Percentiles rank a stretch among this genome's conserved stretches.
These are phyloP conservation scores for Boletus bicolor DNA, from an alignment of 768 basidiomycete genomes.

Conservation along the genomic window DNA sequence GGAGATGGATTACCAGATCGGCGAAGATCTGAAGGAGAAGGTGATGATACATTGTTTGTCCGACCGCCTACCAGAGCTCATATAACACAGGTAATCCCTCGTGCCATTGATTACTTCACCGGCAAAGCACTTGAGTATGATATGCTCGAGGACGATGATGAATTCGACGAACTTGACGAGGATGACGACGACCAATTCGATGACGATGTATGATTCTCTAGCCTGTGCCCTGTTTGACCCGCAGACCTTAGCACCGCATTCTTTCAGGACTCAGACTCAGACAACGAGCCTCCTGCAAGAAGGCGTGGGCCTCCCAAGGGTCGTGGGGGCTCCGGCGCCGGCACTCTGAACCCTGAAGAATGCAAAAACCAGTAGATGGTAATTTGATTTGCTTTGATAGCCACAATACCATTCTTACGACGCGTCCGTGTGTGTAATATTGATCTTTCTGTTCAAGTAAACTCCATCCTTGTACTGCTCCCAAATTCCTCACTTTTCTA, in stretches of 20 bases:
- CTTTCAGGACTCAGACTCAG: conserved; percentile 65
- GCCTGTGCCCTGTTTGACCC: conserved; percentile 15
- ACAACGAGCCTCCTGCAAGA: conserved; percentile 56
- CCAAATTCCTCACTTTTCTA: background rate
- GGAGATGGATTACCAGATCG: conserved; percentile 96
- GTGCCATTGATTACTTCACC: conserved; percentile 96
- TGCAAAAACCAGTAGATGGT: conserved; percentile 82
- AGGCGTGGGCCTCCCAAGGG: conserved; percentile 59
- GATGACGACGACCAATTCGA: conserved; percentile 53
- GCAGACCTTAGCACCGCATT: conserved; percentile 16
- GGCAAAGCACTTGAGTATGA: conserved; percentile 92
- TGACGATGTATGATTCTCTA: conserved; percentile 48
- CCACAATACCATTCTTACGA: conserved; percentile 19
- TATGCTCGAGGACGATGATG: conserved; percentile 50
- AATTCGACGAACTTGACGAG: conserved; percentile 56
- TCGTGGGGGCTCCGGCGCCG: conserved; percentile 42
- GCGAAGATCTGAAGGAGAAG: conserved; percentile 97
- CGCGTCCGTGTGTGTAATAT: conserved; percentile 12
- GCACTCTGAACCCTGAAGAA: conserved; percentile 65
- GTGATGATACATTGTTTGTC: conserved; percentile 36
- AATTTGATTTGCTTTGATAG: conserved; percentile 9
- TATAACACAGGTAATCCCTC: conserved; percentile 74
- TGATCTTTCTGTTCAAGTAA: conserved; percentile 15
- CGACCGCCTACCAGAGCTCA: background rate
- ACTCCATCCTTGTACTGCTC: conserved; percentile 11